Conservation (phyloP, 805 yeast genomes). For the Myxozyma neotropica region DNA sequence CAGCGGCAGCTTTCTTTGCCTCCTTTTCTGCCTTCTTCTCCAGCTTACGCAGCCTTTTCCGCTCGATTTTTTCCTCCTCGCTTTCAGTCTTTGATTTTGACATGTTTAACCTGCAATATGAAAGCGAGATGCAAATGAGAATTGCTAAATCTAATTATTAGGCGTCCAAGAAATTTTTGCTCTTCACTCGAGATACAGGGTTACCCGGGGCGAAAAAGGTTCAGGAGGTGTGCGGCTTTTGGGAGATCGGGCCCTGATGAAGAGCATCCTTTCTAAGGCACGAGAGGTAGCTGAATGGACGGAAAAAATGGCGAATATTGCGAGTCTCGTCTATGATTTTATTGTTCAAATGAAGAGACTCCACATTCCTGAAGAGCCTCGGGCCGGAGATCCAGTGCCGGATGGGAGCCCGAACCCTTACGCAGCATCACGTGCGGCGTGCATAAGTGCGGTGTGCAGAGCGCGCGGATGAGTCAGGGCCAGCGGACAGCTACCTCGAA, state of each 20-base stretch:
- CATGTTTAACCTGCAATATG: background rate
- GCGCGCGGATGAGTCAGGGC: background rate
- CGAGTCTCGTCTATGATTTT: no score
- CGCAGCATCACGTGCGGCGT: conserved; percentile 1
- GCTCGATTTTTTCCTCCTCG: conserved; percentile 38
- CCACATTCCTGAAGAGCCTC: no score
- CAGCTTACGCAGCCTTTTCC: conserved; percentile 39
- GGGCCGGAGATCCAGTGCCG: no score
- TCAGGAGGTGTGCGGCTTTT: conserved; percentile 15
- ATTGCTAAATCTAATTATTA: no score
- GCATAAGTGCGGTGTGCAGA: background rate
- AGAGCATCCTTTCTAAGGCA: no score
- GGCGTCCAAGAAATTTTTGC: background rate
- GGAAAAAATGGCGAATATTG: no score
- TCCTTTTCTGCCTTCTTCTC: conserved; percentile 46
- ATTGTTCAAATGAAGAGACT: no score
- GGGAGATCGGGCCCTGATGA: background rate
- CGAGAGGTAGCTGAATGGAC: no score
- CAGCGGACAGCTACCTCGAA: background rate
- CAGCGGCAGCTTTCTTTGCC: conserved; percentile 45
- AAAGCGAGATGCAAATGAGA: background rate
- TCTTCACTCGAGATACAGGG: background rate
- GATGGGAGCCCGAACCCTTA: no score
- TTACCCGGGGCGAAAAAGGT: background rate
- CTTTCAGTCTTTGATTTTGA: conserved; percentile 26